A percentile compares a stretch with the other conserved stretches of the same genome.
These are phyloP conservation scores for Sugiyamaella paludigena DNA, from an alignment of 1,139 yeast genomes.

Conservation along the genomic window DNA sequence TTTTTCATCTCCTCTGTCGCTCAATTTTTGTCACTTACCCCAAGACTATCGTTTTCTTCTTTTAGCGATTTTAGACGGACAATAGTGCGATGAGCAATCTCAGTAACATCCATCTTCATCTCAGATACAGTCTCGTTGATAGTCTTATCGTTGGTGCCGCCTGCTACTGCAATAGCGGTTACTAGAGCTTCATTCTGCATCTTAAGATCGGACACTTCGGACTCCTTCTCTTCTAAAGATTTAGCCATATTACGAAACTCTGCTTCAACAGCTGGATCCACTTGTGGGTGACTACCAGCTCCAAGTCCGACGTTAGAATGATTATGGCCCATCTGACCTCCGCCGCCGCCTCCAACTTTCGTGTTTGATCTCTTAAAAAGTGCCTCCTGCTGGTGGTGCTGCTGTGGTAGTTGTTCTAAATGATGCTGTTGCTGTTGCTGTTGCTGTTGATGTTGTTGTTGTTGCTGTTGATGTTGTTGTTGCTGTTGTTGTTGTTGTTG, in stretches of 20 bases:
- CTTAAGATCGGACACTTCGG: constrained; percentile 60
- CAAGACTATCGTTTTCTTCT: constrained; percentile 68
- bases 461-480: background rate
- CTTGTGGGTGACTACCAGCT: constrained; percentile 3
- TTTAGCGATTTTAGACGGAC: constrained; percentile 60
- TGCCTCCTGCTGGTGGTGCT: background rate
- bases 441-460: background rate
- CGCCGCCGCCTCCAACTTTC: background rate
- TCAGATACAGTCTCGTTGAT: constrained; percentile 17
- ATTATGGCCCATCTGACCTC: background rate
- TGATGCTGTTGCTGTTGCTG: constrained; percentile 13
- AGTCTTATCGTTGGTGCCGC: constrained; percentile 11
- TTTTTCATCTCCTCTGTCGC: no score
- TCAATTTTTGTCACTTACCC: constrained; percentile 36
- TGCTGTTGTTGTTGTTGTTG: constrained; percentile 3
- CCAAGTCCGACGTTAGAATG: background rate
- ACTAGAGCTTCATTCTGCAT: constrained; percentile 61
- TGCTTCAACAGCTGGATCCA: constrained; percentile 27
- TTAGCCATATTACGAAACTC: constrained; percentile 49
- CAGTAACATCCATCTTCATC: constrained; percentile 55
- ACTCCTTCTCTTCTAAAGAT: constrained; percentile 50
- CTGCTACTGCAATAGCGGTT: constrained; percentile 47
- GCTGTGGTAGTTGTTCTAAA: background rate
- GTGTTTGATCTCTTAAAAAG: background rate
- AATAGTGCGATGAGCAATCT: constrained; percentile 72